Conservation (phyloP, 805 yeast genomes). For the Suhomyces prunicola region DNA sequence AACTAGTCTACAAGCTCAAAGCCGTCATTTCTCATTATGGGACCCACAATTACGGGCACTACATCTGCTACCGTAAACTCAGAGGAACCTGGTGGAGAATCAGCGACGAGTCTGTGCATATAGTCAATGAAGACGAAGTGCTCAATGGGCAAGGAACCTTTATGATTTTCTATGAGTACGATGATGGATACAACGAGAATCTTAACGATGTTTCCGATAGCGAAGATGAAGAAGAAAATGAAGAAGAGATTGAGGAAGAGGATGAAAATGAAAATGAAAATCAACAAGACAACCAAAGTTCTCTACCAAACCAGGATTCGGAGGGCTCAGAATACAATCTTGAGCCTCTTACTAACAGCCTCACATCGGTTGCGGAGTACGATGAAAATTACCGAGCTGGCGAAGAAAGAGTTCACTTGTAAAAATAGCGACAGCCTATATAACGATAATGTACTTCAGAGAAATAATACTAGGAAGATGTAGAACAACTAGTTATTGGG, state of each 20-base stretch:
- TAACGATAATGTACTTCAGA: too few species aligned
- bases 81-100: slow-evolving; percentile 95
- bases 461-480: too few species aligned
- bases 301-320: background rate
- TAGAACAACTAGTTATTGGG: too few species aligned
- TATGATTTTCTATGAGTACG: slow-evolving; percentile 81
- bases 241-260: slow-evolving; percentile 9
- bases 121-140: slow-evolving; percentile 79
- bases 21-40: slow-evolving; percentile 93
- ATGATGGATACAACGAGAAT: slow-evolving; percentile 24
- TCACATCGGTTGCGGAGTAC: background rate
- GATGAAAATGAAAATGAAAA: slow-evolving; percentile 7
- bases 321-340: background rate
- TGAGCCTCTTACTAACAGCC: background rate
- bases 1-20: slow-evolving; percentile 64
- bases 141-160: slow-evolving; percentile 81
- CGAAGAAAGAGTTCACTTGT: slow-evolving; percentile 13
- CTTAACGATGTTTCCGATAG: slow-evolving; percentile 7
- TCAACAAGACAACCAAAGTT: slow-evolving; percentile 2
- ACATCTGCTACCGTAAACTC: slow-evolving; percentile 77
- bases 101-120: slow-evolving; percentile 82
- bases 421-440: too few species aligned
- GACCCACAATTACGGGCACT: slow-evolving; percentile 96
- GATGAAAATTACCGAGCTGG: slow-evolving; percentile 9
- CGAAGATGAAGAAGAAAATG: slow-evolving; percentile 10